Conservation (phyloP, 2,329 filamentous ascomycete species). For the Pseudocercospora crystallina region DNA sequence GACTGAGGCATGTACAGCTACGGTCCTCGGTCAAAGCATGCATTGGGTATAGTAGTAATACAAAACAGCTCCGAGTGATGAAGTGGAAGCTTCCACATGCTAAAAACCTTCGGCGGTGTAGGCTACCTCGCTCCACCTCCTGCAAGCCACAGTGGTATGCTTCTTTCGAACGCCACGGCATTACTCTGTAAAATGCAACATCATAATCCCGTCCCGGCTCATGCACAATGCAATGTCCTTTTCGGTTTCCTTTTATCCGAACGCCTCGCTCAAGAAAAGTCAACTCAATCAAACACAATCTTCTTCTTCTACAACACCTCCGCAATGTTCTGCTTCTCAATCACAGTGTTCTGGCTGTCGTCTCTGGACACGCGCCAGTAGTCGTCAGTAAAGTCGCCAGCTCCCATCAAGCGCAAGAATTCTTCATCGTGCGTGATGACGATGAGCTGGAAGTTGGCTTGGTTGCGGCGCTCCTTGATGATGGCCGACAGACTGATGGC, state of each 20-base stretch:
- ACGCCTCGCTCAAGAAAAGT: slow-evolving; percentile 5
- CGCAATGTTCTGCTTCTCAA: slow-evolving; percentile 60
- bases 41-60: no score
- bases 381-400: slow-evolving; percentile 85
- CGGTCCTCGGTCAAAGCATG: no score
- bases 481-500: slow-evolving; percentile 83
- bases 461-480: slow-evolving; percentile 76
- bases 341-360: slow-evolving; percentile 81
- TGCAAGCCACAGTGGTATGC: no score
- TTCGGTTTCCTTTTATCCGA: background rate
- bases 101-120: no score
- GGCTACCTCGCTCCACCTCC: no score
- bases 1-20: no score
- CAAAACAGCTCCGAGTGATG: no score
- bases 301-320: slow-evolving; percentile 12
- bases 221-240: background rate
- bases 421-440: slow-evolving; percentile 99
- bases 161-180: no score
- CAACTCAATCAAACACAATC: background rate
- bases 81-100: no score
- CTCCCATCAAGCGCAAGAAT: slow-evolving; percentile 90
- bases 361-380: slow-evolving; percentile 87
- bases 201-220: no score
- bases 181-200: no score
- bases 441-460: slow-evolving; percentile 95